Base-by-base conservation (phyloP, 257 asterid species). In the Striga asiatica region DNA sequence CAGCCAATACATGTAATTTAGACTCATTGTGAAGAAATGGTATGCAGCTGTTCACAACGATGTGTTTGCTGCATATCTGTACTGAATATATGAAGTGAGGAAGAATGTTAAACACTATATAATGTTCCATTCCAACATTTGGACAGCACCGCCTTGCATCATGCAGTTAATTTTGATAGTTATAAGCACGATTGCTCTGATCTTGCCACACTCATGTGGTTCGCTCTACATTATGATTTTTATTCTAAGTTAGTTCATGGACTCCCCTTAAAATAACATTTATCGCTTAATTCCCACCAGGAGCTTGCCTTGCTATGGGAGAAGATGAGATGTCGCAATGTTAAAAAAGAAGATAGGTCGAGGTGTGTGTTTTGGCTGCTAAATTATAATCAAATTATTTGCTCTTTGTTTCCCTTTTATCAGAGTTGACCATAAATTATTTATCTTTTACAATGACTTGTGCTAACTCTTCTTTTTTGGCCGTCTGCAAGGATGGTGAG, bases 271-370 rank as follows among this genome's bases (percentile, higher is more conserved):
- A 61, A 57, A 8, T 25, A n/a, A 27, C 29, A 13, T 13, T 54
- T 56, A n/a, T 58, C 24, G 50, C 52, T 41, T 54, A 29, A 54
- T 66, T 66, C 54, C 16, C 42, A 19, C 29, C 56, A 92, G 98
- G 98, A 91, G 71, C 94, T 92, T 50, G 75, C 81, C 39, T 31
- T 64, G 70, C 79, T 88, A 11, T 92, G 97, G 97, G 95, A 87
- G 76, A 88, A 84, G 78, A 87, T 92, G 96, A 77, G 98, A 35
- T 67, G 71, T 19, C 85, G 84, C 46, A 73, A 88, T 77, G 82
- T 84, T 65, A 54, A 80, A 1, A 80, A 92, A 71, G 91, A 77
- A 58, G 89, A 87, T 28, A 79, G 95, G 70, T 84, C 97, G 17
- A 78, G 61, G 98, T 87, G 22, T 59, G 66, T 60, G 29, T 50